Percentiles rank a stretch among this genome's conserved stretches.
phyloP scores from a whole-genome alignment of 169 alveolate species.

The Perkinsus chesapeaki region DNA sequence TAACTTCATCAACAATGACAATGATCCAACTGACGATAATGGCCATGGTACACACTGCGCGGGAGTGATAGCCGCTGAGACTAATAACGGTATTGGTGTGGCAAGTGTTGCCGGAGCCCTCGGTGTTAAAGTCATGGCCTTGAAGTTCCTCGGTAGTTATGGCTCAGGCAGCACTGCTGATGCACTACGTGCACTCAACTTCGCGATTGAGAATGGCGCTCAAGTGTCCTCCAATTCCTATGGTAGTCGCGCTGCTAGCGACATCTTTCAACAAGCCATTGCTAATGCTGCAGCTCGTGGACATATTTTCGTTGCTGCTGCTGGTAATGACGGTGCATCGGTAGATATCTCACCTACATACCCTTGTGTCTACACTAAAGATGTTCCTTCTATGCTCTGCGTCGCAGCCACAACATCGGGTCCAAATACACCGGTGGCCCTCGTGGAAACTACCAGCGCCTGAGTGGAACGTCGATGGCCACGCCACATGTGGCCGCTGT shows the following conservation, averaged over 20 bases:
- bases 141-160: constrained; percentile 24
- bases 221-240: constrained; percentile 5
- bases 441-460: constrained; percentile 19
- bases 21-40: constrained; percentile 29
- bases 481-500: constrained; percentile 36
- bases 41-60: constrained; percentile 48
- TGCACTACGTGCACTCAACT: constrained; percentile 27
- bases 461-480: constrained; percentile 34
- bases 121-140: constrained; percentile 28
- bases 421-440: neutral
- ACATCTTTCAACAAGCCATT: constrained; percentile 30
- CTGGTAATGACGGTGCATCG: constrained; percentile 24
- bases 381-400: constrained; percentile 21
- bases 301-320: constrained; percentile 32
- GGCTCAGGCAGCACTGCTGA: constrained; percentile 27
- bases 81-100: constrained; percentile 19
- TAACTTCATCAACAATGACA: constrained; percentile 27
- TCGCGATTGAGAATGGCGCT: constrained; percentile 30
- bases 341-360: constrained; percentile 27
- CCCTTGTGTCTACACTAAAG: constrained; percentile 24
- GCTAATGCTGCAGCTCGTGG: constrained; percentile 23
- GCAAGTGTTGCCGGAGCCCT: constrained; percentile 18
- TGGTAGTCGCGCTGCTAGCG: constrained; percentile 35
- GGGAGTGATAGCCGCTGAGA: constrained; percentile 35
- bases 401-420: constrained; percentile 20